Evolutionary conservation across 805 yeast genomes (phyloP), one percentile per base, ranked within the genome.

Genomic region (Wickerhamomyces ciferrii): DNA sequence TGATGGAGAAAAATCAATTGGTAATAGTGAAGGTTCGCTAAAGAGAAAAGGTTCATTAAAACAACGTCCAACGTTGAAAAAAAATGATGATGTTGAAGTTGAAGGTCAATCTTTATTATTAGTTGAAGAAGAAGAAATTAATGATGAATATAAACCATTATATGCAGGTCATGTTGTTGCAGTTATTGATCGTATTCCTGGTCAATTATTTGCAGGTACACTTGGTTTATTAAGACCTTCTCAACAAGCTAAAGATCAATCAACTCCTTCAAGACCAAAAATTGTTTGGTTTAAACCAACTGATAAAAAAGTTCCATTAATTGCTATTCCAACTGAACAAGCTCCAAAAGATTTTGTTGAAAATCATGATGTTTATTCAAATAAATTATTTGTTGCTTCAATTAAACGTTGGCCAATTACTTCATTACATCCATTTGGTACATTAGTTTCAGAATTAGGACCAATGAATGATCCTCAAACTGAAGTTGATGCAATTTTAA

Each of bases 371-470:
- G 75, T 74, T 43, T 94, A 94, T 59, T 75, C 87, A 0, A 81
- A 87, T 61, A 87, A 84, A 56, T 69, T 91, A 43, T 94, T 92
- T 62, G 92, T 94, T 50, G 97, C 98, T 0, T 86, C 96, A 1
- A 92, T 94, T 60, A 94, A 94, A 65, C 84, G 99, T 66, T 94
- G 99, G 99, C 99, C 99, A 60, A 94, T 94, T 66, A 94, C 99
- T 10, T 92, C 98, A 0, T 76, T 94, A 65, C 99, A 94, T 71
- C 99, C 99, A 5, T 94, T 94, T 62, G 99, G 99, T 57, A 90
- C 96, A 27, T 71, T 94, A 47, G 84, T 92, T 23, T 86, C 91
- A 41, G 87, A 87, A 55, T 71, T 94, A 51, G 99, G 99, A 21
- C 76, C 80, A 35, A 80, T 87, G 58, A 87, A 83, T 53, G 92